Base-by-base conservation (phyloP, 2,329 filamentous ascomycete species). In the Coniochaeta ligniaria region DNA sequence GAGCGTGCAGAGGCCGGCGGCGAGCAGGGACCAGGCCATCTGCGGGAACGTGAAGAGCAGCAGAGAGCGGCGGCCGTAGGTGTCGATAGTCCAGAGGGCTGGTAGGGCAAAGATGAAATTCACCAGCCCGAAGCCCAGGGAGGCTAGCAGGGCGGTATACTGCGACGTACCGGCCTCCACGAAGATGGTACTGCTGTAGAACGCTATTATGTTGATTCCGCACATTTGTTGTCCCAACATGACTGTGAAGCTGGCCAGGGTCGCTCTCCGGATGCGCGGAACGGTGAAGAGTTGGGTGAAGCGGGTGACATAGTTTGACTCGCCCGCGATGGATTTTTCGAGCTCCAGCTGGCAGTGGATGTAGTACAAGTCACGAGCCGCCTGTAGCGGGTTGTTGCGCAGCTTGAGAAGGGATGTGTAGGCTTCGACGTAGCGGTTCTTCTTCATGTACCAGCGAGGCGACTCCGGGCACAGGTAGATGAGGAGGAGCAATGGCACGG, bases 61-160 rank as follows among this genome's bases (percentile, higher is more conserved):
- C 14, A 89, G 74, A 22, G 80, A 76, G 24, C 86, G 80, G 24
- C 86, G 83, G 9, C 86, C 86, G 66, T 83, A 88, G 0, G 84
- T 88, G 66, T 89, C 86, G 59, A 89, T 88, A 2, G 85, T 87
- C 76, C 80, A 86, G 61, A 88, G 75, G 1, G 86, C 85, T 0
- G 85, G 86, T 72, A 83, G 85, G n/a, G 86, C 84, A 63, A 88
- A 88, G 20, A 87, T 59, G 70, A 87, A 88, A 68, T 86, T 87
- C 63, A 87, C 76, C 22, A 86, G 67, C 7, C 78, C 78, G 45
- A 77, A 79, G 1, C 78, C 78, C 38, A 77, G 75, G 16, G 75
- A 77, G 0, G 75, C 76, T 38, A 74, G 70, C 2, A 80, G 69
- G 0, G 77, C 74, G 0, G 70, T 72, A 57, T 73, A 73, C 9